A percentile compares a stretch with the other conserved stretches of the same genome.
These are phyloP conservation scores for Penicillium steckii DNA, from an alignment of 495 filamentous ascomycete species.

Conservation along the genomic window DNA sequence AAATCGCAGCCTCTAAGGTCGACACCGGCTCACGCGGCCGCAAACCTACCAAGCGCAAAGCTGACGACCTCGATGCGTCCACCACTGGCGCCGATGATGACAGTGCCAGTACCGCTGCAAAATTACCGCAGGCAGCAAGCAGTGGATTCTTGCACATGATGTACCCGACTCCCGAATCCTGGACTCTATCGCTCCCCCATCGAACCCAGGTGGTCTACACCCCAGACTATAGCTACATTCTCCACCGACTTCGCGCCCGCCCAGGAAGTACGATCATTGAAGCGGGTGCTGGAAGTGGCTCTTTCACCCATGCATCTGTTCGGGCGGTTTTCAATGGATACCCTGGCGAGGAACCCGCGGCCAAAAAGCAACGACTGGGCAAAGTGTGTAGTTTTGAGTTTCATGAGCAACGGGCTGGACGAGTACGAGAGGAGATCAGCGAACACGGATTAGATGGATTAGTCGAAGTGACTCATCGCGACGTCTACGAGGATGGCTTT, in stretches of 20 bases:
- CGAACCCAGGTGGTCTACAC: conserved; percentile 98
- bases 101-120: conserved; percentile 17
- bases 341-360: conserved; percentile 35
- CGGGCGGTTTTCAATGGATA: conserved; percentile 87
- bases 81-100: conserved; percentile 24
- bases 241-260: conserved; percentile 79
- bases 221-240: conserved; percentile 93
- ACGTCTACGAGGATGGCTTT: conserved; percentile 90
- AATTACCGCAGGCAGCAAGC: conserved; percentile 55
- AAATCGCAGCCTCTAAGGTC: conserved; percentile 84
- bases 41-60: conserved; percentile 54
- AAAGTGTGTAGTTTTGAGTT: conserved; percentile 94
- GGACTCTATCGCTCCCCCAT: conserved; percentile 88
- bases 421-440: conserved; percentile 69
- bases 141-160: conserved; percentile 90
- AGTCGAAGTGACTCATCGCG: conserved; percentile 82
- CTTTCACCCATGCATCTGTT: conserved; percentile 88
- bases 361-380: conserved; percentile 48
- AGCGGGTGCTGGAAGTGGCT: conserved; percentile 91
- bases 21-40: conserved; percentile 81
- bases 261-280: conserved; percentile 84
- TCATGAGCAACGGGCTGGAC: conserved; percentile 72
- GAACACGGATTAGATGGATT: conserved; percentile 70
- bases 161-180: conserved; percentile 87
- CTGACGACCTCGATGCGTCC: conserved; percentile 39